Evolutionary conservation across 257 asterid species (phyloP).

Genomic region (Plantago elongata): DNA sequence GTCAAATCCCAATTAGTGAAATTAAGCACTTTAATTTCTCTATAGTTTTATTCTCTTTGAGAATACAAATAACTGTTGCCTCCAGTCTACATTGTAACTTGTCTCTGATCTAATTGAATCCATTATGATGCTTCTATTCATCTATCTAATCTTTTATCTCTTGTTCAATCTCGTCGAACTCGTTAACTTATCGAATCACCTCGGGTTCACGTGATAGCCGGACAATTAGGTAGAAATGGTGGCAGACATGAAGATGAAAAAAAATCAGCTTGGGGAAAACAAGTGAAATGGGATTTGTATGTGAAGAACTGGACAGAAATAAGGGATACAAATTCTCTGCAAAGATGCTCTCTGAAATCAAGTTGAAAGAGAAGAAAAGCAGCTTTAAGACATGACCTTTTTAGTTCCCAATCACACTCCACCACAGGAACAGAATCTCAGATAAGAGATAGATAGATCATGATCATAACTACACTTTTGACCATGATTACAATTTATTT

Average conservation of each 20-base stretch:
- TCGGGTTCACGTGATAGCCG: no score
- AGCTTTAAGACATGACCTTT: slow-evolving; percentile 44
- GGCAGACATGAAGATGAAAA: slow-evolving; percentile 6
- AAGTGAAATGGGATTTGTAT: slow-evolving; percentile 28
- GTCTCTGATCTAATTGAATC: slow-evolving; percentile 39
- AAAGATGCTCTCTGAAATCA: slow-evolving; percentile 58
- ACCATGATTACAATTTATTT: slow-evolving; percentile 20
- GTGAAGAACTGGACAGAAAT: slow-evolving; percentile 33
- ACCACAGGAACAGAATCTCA: slow-evolving; percentile 82
- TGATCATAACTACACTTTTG: slow-evolving; percentile 37
- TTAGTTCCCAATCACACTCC: slow-evolving; percentile 57
- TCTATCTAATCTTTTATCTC: not conserved
- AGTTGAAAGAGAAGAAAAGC: slow-evolving; percentile 35
- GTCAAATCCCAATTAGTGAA: slow-evolving; percentile 16
- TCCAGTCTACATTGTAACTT: slow-evolving; percentile 30
- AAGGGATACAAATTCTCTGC: slow-evolving; percentile 21
- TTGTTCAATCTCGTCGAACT: not conserved
- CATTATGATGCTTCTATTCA: slow-evolving; percentile 17
- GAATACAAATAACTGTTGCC: slow-evolving; percentile 19
- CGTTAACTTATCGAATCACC: no score
- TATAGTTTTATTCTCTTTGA: not conserved
- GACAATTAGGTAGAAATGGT: not conserved
- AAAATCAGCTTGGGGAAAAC: slow-evolving; percentile 18
- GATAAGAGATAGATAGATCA: slow-evolving; percentile 38
- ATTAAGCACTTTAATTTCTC: slow-evolving; percentile 13